phyloP scores from a whole-genome alignment of 2,329 filamentous ascomycete genomes.

The Leptographium wingfieldii region DNA sequence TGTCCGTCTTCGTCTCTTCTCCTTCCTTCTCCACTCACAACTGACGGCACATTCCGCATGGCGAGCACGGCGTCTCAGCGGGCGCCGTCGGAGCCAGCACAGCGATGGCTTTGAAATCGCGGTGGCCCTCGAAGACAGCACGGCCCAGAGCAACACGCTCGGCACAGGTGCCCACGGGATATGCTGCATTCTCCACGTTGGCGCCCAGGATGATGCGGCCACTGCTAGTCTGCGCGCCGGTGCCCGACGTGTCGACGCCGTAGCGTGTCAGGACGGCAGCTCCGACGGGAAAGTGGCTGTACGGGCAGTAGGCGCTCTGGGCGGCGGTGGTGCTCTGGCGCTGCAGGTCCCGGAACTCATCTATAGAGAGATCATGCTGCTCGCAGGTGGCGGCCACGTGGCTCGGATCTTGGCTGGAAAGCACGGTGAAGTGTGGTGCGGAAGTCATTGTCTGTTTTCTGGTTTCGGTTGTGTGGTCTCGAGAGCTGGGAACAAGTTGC shows the following conservation, averaged over 20 bases:
- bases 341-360: conserved; percentile 54
- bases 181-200: conserved; percentile 87
- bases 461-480: too few species aligned
- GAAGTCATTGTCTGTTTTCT: background rate
- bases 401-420: conserved; percentile 13
- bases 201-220: conserved; percentile 50
- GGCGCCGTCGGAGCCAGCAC: conserved; percentile 64
- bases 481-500: too few species aligned
- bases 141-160: conserved; percentile 81
- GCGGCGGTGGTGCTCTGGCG: conserved; percentile 58
- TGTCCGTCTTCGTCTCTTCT: background rate
- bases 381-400: conserved; percentile 21
- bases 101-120: conserved; percentile 61
- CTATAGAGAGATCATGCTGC: conserved; percentile 37
- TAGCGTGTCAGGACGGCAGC: conserved; percentile 54
- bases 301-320: conserved; percentile 74
- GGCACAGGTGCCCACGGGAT: conserved; percentile 90
- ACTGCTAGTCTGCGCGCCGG: conserved; percentile 10
- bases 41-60: conserved; percentile 94
- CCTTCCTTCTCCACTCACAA: conserved; percentile 44
- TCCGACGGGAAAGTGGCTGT: conserved; percentile 86
- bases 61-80: conserved; percentile 45
- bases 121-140: conserved; percentile 52
- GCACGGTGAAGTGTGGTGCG: conserved; percentile 4
- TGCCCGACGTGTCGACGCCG: conserved; percentile 12